A percentile compares a stretch with the other conserved stretches of the same genome.
These are phyloP conservation scores for Eucalyptus polybractea DNA, from an alignment of 345 rosid genomes.

Conservation along the genomic window DNA sequence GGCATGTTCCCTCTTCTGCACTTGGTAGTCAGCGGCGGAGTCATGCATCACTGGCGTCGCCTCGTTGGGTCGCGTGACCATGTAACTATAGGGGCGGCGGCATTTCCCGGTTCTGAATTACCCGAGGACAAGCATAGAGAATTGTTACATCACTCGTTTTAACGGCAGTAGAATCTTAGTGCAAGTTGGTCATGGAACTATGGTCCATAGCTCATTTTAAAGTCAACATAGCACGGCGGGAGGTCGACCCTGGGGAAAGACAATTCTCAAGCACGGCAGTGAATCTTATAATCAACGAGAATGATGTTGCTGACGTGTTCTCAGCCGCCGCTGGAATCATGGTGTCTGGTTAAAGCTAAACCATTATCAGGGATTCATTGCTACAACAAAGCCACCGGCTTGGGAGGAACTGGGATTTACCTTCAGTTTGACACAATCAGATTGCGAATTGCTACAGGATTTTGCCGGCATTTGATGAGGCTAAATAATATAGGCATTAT, in stretches of 20 bases:
- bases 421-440: slow-evolving; percentile 56
- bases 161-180: slow-evolving; percentile 41
- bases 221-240: slow-evolving; percentile 94
- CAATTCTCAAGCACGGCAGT: slow-evolving; percentile 58
- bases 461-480: slow-evolving; percentile 27
- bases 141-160: slow-evolving; percentile 68
- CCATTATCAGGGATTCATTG: slow-evolving; percentile 62
- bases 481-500: background rate
- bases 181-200: slow-evolving; percentile 44
- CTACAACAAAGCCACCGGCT: slow-evolving; percentile 75
- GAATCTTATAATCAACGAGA: slow-evolving; percentile 60
- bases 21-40: background rate
- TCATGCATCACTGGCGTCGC: background rate
- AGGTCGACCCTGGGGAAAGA: slow-evolving; percentile 48
- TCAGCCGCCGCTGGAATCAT: slow-evolving; percentile 59
- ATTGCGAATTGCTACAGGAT: slow-evolving; percentile 66
- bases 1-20: background rate
- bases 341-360: slow-evolving; percentile 60
- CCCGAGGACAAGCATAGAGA: slow-evolving; percentile 61
- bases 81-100: slow-evolving; percentile 69
- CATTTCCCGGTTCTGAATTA: slow-evolving; percentile 46
- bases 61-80: background rate
- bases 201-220: slow-evolving; percentile 52
- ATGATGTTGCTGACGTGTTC: slow-evolving; percentile 63
- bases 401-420: slow-evolving; percentile 83